Evolutionary conservation across 2,329 filamentous ascomycete species (phyloP).

Genomic region (Pseudogymnoascus sp.): DNA sequence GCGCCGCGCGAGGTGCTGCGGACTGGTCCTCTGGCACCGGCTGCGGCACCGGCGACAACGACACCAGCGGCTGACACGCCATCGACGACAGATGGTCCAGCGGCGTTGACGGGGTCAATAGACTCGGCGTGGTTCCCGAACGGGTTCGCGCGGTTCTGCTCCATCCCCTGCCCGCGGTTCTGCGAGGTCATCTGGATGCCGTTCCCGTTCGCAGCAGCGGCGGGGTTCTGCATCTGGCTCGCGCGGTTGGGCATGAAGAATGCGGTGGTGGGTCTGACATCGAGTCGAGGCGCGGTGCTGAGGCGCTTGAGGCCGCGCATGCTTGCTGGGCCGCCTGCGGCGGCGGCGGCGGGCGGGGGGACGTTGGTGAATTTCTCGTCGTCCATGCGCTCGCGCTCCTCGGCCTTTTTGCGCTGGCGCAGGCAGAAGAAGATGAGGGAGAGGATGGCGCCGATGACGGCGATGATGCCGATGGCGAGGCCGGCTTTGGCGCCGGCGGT

Average conservation of each 20-base stretch:
- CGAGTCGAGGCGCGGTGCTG: constrained; percentile 66
- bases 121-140: constrained; percentile 56
- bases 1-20: constrained; percentile 1
- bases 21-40: constrained; percentile 22
- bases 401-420: constrained; percentile 60
- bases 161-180: constrained; percentile 27
- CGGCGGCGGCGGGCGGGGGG: constrained; percentile 29
- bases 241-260: constrained; percentile 64
- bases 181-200: constrained; percentile 33
- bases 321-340: constrained; percentile 13
- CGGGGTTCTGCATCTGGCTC: constrained; percentile 25
- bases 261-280: constrained; percentile 70
- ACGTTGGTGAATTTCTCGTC: constrained; percentile 54
- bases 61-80: constrained; percentile 31
- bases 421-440: constrained; percentile 65
- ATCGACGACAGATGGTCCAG: constrained; percentile 34
- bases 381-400: constrained; percentile 42
- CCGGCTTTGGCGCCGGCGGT: constrained; percentile 56
- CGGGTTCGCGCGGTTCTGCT: constrained; percentile 52
- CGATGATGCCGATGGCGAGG: constrained; percentile 72
- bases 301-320: constrained; percentile 17
- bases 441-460: constrained; percentile 57
- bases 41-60: constrained; percentile 33
- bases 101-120: constrained; percentile 34
- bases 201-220: constrained; percentile 33